Percentiles rank a stretch among this genome's conserved stretches.
Evolutionary conservation across 495 filamentous ascomycete genomes (phyloP).

Genomic region (Polyplosphaeria fusca): DNA sequence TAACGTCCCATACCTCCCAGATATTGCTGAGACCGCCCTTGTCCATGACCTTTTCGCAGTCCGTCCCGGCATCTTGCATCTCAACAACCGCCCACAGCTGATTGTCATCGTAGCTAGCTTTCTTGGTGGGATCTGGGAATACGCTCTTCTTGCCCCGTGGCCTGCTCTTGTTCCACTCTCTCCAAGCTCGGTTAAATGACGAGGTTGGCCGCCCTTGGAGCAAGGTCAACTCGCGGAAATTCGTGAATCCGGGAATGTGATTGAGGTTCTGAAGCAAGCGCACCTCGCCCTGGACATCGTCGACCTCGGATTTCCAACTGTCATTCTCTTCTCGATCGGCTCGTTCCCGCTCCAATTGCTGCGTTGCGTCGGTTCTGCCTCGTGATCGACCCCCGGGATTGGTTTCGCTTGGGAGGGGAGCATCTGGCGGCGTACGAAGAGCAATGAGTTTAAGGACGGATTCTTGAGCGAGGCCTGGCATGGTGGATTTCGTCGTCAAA

Average conservation of each 20-base stretch:
- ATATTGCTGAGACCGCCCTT: conserved; percentile 39
- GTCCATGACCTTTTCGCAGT: conserved; percentile 63
- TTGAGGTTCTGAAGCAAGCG: conserved; percentile 72
- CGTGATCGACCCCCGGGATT: not conserved
- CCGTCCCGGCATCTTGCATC: conserved; percentile 79
- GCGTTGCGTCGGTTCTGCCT: conserved; percentile 26
- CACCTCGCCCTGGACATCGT: conserved; percentile 63
- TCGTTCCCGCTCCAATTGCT: conserved; percentile 34
- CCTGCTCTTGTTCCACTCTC: conserved; percentile 57
- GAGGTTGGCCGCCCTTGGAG: conserved; percentile 65
- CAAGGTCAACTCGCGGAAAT: conserved; percentile 75
- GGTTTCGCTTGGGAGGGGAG: conserved; percentile 3
- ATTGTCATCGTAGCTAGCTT: conserved; percentile 44
- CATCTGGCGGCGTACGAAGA: conserved; percentile 40
- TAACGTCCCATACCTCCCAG: conserved; percentile 76
- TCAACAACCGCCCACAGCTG: conserved; percentile 81
- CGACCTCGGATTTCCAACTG: conserved; percentile 46
- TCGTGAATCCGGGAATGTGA: conserved; percentile 82
- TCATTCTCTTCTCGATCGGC: conserved; percentile 10
- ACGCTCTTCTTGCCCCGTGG: conserved; percentile 56
- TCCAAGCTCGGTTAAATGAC: conserved; percentile 61
- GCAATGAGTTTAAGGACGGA: conserved; percentile 46
- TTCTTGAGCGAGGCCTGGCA: conserved; percentile 35
- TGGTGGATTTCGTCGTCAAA: conserved; percentile 48
- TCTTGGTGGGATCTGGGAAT: conserved; percentile 61